phyloP scores from a whole-genome alignment of 2,329 filamentous ascomycete genomes.

The Blastomyces parvus region DNA sequence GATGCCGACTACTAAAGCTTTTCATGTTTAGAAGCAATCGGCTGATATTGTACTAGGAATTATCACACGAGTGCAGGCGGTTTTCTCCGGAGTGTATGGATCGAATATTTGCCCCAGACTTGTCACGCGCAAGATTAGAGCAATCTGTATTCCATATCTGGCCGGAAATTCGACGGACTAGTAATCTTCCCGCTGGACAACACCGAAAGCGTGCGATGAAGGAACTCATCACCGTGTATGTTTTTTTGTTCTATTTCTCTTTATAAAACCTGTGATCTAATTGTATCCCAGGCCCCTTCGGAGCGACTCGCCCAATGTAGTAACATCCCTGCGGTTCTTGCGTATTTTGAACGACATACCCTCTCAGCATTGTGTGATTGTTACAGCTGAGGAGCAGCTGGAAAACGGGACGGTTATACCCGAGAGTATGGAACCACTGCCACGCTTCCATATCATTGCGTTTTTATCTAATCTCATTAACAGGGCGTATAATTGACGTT shows the following conservation, averaged over 20 bases:
- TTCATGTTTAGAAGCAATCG: neutral
- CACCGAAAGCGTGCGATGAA: neutral
- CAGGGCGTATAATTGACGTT: conserved; percentile 5
- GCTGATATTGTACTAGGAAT: conserved; percentile 5
- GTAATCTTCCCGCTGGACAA: conserved; percentile 6
- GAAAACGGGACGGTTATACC: conserved; percentile 2
- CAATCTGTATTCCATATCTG: conserved; percentile 7
- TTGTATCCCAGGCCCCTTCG: neutral
- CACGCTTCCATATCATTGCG: neutral
- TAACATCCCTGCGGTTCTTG: neutral
- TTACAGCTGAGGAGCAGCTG: conserved; percentile 4
- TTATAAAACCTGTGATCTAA: neutral
- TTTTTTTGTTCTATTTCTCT: neutral
- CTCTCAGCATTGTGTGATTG: conserved; percentile 6
- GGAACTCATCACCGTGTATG: conserved; percentile 5
- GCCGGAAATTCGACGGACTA: conserved; percentile 2
- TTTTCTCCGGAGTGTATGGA: conserved; percentile 6
- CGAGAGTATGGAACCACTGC: neutral
- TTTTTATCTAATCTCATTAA: neutral
- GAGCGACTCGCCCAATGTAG: neutral
- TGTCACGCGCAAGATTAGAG: conserved; percentile 6
- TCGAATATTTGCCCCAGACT: conserved; percentile 6
- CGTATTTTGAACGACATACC: neutral
- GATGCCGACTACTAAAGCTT: neutral
- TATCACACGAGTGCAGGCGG: conserved; percentile 6